Evolutionary conservation across 2,329 filamentous ascomycete genomes (phyloP), one percentile per base, ranked within the genome.

Genomic region (Xylaria arbuscula): DNA sequence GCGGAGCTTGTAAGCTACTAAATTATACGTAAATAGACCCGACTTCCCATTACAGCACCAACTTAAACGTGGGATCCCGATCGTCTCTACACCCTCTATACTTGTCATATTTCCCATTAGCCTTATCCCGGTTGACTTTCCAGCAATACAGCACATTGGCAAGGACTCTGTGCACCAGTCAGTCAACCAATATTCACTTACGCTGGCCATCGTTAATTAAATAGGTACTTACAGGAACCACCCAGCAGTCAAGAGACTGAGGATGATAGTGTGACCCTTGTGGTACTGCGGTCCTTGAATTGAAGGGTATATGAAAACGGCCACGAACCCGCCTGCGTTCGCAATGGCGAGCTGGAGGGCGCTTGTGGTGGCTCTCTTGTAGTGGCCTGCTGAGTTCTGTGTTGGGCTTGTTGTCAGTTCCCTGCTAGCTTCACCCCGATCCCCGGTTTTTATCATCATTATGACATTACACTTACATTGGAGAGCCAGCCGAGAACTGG

Each of bases 291-390:
- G 88, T 0, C 82, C 84, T 60, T 92, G 82, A 0, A 73, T 76
- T 57, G 82, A 83, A 2, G 87, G 88, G 70, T 91, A 91, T 4
- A 88, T 85, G 74, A 91, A 91, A 0, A 85, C 84, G 0, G 89
- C 87, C 2, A 92, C 88, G 72, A 92, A 90, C 0, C 90, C 90
- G 54, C 89, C 89, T 8, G 84, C 86, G 71, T 92, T 92, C 0
- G 89, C 90, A 71, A 92, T 87, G 0, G 87, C 86, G 32, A 92
- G 81, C 77, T 92, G 89, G 72, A 92, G 73, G 0, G 87, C 90
- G 1, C 86, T 87, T 0, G 89, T 90, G 0, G 90, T 92, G 0
- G 90, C 90, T 15, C 90, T 81, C 77, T 92, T 92, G 75, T 92
- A 92, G 75, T 92, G 90, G 0, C 87, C 89, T 0, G 89, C 88